Percentiles rank a stretch among this genome's conserved stretches.
phyloP scores from a whole-genome alignment of 2,329 filamentous ascomycete species.

The Alternaria gansuensis region DNA sequence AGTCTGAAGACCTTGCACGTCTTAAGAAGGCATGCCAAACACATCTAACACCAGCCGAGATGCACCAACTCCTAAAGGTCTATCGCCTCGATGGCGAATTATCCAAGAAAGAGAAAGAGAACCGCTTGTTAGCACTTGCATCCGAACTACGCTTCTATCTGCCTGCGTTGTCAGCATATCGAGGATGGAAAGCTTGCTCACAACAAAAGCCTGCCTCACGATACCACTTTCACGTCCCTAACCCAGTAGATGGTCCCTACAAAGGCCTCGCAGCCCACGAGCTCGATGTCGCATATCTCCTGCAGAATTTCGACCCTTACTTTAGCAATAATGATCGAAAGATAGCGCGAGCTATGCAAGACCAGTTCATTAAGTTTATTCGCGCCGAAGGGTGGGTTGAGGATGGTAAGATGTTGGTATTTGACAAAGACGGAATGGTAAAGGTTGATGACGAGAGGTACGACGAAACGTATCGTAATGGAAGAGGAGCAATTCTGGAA shows the following conservation, averaged over 20 bases:
- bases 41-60: constrained; percentile 34
- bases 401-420: constrained; percentile 34
- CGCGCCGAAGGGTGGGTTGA: constrained; percentile 38
- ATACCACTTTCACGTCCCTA: constrained; percentile 45
- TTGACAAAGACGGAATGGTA: constrained; percentile 24
- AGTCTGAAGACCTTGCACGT: constrained; percentile 24
- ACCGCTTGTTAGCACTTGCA: constrained; percentile 45
- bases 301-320: constrained; percentile 39
- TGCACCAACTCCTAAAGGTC: constrained; percentile 30
- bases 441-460: constrained; percentile 32
- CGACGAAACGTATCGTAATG: constrained; percentile 33
- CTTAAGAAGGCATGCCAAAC: constrained; percentile 28
- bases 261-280: constrained; percentile 40
- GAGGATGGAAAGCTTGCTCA: constrained; percentile 35
- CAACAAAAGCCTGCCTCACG: constrained; percentile 20
- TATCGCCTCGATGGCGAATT: constrained; percentile 52
- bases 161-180: constrained; percentile 52
- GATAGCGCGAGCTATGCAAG: constrained; percentile 31
- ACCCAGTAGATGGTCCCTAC: constrained; percentile 38
- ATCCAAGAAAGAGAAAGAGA: constrained; percentile 35
- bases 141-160: constrained; percentile 60
- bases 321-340: constrained; percentile 23
- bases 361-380: constrained; percentile 37
- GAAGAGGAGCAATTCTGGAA: constrained; percentile 35
- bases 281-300: constrained; percentile 43